Evolutionary conservation across 352 stramenopile species (phyloP).

Genomic region (Globisporangium carolinianum): DNA sequence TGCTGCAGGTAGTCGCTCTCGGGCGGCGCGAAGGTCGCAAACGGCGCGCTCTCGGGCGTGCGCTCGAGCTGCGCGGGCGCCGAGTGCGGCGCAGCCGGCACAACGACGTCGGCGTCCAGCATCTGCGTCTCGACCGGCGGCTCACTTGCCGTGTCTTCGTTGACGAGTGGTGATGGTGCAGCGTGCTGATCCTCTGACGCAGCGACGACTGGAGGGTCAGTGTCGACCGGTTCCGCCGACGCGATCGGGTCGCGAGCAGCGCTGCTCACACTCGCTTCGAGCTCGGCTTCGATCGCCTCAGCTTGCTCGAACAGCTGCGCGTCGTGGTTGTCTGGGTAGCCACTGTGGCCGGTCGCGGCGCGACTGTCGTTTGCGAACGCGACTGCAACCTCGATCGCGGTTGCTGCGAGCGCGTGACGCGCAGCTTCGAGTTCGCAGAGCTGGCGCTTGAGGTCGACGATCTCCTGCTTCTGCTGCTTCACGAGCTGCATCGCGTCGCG

Average conservation of each 20-base stretch:
- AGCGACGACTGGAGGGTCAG: neutral
- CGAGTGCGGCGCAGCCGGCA: conserved; percentile 8
- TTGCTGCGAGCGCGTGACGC: neutral
- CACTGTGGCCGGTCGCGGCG: neutral
- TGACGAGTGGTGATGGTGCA: no score
- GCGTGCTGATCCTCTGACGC: neutral
- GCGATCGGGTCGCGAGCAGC: no score
- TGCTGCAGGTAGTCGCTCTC: conserved; percentile 47
- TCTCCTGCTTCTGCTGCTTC: conserved; percentile 64
- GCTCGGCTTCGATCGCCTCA: neutral
- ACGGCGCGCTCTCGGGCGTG: conserved; percentile 9
- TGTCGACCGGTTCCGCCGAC: neutral
- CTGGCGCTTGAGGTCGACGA: conserved; percentile 41
- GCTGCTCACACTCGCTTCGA: neutral
- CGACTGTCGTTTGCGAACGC: neutral
- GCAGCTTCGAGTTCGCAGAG: conserved; percentile 14
- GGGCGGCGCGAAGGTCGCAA: conserved; percentile 1
- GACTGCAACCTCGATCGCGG: neutral
- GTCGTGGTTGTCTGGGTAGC: neutral
- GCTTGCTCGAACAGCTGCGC: neutral
- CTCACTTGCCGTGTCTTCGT: neutral
- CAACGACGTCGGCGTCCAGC: neutral
- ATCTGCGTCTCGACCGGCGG: conserved; percentile 13
- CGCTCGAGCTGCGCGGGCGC: conserved; percentile 10
- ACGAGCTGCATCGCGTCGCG: conserved; percentile 60